A percentile compares a stretch with the other conserved stretches of the same genome.
phyloP scores from a whole-genome alignment of 441 rosid genomes.

The Hypseocharis bilobata region DNA sequence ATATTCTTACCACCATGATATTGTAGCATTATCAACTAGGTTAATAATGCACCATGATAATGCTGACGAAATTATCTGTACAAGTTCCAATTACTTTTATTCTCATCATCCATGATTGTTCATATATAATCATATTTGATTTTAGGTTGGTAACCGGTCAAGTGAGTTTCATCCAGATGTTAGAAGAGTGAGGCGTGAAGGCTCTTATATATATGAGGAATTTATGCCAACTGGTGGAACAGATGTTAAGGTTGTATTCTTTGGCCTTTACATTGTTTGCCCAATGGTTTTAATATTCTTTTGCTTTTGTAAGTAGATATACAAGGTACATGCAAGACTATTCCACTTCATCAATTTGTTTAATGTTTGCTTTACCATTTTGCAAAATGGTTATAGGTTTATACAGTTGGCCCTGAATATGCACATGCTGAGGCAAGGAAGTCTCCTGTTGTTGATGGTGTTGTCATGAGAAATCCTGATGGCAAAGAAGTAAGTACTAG shows the following conservation, averaged over 20 bases:
- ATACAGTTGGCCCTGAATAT: conserved; percentile 97
- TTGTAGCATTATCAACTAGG: neutral
- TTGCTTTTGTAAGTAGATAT: neutral
- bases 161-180: conserved; percentile 98
- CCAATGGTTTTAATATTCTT: neutral
- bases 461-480: conserved; percentile 95
- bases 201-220: conserved; percentile 98
- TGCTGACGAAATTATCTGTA: neutral
- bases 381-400: conserved; percentile 55
- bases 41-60: neutral
- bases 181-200: conserved; percentile 94
- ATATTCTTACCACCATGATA: neutral
- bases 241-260: conserved; percentile 76
- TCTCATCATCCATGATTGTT: neutral
- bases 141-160: conserved; percentile 88
- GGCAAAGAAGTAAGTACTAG: conserved; percentile 84
- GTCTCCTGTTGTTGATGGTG: conserved; percentile 99
- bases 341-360: neutral
- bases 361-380: conserved; percentile 16
- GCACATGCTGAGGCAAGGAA: conserved; percentile 99
- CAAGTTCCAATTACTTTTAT: neutral
- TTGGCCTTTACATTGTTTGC: conserved; percentile 5
- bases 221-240: conserved; percentile 99
- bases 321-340: conserved; percentile 2
- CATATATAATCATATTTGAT: conserved; percentile 6